phyloP scores from a whole-genome alignment of 805 yeast genomes.

The Danielozyma ontarioensis region DNA sequence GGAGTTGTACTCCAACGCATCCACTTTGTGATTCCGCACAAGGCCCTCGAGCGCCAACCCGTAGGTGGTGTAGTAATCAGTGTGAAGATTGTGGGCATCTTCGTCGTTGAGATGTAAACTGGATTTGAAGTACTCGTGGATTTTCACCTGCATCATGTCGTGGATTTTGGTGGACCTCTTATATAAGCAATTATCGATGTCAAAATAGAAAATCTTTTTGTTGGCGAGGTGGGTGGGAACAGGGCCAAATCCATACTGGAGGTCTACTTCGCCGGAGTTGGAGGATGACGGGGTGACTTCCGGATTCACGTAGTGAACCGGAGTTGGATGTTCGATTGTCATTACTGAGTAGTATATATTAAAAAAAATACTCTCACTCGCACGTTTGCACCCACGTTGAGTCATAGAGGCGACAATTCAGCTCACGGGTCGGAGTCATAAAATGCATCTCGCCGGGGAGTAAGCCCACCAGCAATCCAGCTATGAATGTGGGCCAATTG shows the following conservation, averaged over 20 bases:
- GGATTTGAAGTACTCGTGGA: conserved; percentile 73
- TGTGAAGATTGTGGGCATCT: conserved; percentile 69
- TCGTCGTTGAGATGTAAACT: conserved; percentile 58
- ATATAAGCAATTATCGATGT: conserved; percentile 90
- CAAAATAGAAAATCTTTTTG: conserved; percentile 63
- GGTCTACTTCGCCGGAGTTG: conserved; percentile 9
- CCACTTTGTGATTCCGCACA: conserved; percentile 61
- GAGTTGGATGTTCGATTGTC: neutral
- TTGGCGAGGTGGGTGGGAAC: conserved; percentile 15
- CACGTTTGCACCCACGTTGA: no score
- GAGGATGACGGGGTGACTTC: neutral
- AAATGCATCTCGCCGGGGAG: no score
- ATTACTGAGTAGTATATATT: neutral
- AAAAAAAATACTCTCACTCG: neutral
- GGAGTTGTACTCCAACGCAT: conserved; percentile 83
- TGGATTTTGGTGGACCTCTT: conserved; percentile 69
- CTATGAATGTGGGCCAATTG: conserved; percentile 14
- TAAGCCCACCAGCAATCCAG: no score
- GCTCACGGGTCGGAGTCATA: no score
- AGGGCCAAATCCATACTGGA: conserved; percentile 32
- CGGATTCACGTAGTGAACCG: neutral
- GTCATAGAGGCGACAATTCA: no score
- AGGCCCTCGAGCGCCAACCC: conserved; percentile 94
- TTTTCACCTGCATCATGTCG: conserved; percentile 81
- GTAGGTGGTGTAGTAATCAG: conserved; percentile 73